Evolutionary conservation across 129 eudicot species (phyloP).

Genomic region (sunflower (Helianthus annuus)): HanXRQr2.0-SUNRISE NC_035446.2:142607595-142608094

Average conservation of each 20-base stretch:
- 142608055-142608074: too few species aligned
- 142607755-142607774: constrained; percentile 9
- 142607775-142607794: constrained; percentile 5
- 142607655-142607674: constrained; percentile 69
- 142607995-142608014: too few species aligned
- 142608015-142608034: too few species aligned
- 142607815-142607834: constrained; percentile 19
- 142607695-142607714: constrained; percentile 27
- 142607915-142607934: too few species aligned
- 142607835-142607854: constrained; percentile 7
- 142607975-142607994: too few species aligned
- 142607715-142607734: neutral
- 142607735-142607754: constrained; percentile 7
- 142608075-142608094: too few species aligned
- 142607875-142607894: too few species aligned
- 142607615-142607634: constrained; percentile 62
- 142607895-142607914: too few species aligned
- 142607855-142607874: too few species aligned
- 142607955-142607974: too few species aligned
- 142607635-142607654: constrained; percentile 50
- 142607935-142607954: too few species aligned
- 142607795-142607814: constrained; percentile 18
- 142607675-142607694: constrained; percentile 57
- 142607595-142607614: neutral
- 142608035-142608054: too few species aligned